Conservation (phyloP, 495 filamentous ascomycete species). For the Tuber umbilicatum region DNA sequence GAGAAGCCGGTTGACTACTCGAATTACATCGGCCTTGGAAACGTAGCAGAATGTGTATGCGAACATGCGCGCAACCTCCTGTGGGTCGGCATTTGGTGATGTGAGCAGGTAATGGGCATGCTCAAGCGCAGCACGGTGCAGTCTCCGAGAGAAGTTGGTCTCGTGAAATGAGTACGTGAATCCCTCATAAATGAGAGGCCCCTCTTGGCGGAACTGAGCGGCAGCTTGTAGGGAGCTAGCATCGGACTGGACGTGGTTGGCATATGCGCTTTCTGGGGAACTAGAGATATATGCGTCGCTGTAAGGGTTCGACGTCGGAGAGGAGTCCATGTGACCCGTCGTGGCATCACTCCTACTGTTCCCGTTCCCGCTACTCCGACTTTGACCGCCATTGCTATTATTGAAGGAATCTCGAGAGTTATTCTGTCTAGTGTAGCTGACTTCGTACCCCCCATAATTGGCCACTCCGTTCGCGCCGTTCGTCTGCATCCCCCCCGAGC, state of each 20-base stretch:
- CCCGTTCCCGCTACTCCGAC: constrained; percentile 26
- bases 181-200: constrained; percentile 45
- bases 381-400: constrained; percentile 32
- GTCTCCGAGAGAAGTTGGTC: constrained; percentile 60
- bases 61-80: constrained; percentile 54
- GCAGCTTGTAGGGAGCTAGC: constrained; percentile 12
- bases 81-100: constrained; percentile 50
- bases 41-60: constrained; percentile 58
- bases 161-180: constrained; percentile 54
- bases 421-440: constrained; percentile 38
- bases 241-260: constrained; percentile 6
- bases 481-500: constrained; percentile 34
- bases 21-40: constrained; percentile 48
- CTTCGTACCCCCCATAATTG: constrained; percentile 38
- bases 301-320: constrained; percentile 43
- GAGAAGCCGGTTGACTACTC: constrained; percentile 47
- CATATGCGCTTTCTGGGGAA: constrained; percentile 30
- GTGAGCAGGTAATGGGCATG: constrained; percentile 56
- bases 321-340: constrained; percentile 44
- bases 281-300: constrained; percentile 35
- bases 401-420: constrained; percentile 33
- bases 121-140: constrained; percentile 64
- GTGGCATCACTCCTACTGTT: constrained; percentile 37
- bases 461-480: constrained; percentile 21
- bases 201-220: constrained; percentile 33